A percentile compares a stretch with the other conserved stretches of the same genome.
These are phyloP conservation scores for Tricholoma sp. DNA, from an alignment of 768 basidiomycete species.

Conservation along the genomic window DNA sequence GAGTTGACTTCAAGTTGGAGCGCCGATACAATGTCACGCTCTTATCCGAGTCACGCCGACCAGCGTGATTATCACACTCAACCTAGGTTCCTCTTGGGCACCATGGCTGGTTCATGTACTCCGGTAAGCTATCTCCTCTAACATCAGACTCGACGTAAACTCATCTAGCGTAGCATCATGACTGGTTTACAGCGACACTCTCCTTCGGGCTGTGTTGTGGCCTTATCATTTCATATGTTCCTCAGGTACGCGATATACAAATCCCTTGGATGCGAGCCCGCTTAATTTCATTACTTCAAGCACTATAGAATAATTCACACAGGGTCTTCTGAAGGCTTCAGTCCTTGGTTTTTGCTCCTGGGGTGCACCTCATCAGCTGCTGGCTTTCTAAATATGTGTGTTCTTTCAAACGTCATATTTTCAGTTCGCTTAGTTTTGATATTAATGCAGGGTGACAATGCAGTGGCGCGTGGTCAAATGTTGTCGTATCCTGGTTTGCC, in stretches of 20 bases:
- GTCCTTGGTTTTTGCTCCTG: slow-evolving; percentile 85
- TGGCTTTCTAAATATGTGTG: slow-evolving; percentile 80
- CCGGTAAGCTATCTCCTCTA: background rate
- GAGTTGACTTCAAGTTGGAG: no score
- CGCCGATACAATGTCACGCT: no score
- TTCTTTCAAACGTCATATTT: background rate
- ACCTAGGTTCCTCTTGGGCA: background rate
- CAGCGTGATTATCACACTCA: no score
- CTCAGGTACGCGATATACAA: slow-evolving; percentile 49
- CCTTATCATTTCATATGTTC: slow-evolving; percentile 76
- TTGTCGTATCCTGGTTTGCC: slow-evolving; percentile 70
- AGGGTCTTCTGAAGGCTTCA: slow-evolving; percentile 83
- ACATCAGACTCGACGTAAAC: background rate
- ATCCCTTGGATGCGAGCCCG: no score
- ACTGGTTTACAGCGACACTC: slow-evolving; percentile 65
- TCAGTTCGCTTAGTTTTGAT: background rate
- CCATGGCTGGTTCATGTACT: background rate
- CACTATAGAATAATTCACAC: slow-evolving; percentile 76
- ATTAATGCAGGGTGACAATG: slow-evolving; percentile 60
- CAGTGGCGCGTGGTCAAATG: slow-evolving; percentile 83
- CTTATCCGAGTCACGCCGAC: no score
- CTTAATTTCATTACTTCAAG: slow-evolving; percentile 15
- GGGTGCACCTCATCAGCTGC: slow-evolving; percentile 83
- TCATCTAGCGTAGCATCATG: slow-evolving; percentile 50
- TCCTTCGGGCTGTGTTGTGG: slow-evolving; percentile 64